These are phyloP conservation scores for Spiraea crenata DNA, from an alignment of 331 rosid species.

Conservation along the genomic window DNA sequence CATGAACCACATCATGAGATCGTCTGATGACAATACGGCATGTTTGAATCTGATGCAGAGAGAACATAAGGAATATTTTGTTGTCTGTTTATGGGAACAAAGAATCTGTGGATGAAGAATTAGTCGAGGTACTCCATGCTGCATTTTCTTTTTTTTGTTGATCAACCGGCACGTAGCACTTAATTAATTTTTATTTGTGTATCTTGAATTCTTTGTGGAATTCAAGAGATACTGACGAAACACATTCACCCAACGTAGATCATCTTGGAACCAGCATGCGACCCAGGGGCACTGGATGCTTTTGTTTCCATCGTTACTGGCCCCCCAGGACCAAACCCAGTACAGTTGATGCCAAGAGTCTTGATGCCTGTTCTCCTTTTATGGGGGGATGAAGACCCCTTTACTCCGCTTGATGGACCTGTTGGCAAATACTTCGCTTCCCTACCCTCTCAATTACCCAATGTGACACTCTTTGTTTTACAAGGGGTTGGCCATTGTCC, in stretches of 20 bases:
- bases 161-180: too few relatives aligned
- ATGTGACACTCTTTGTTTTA: constrained; percentile 55
- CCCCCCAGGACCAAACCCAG: constrained; percentile 90
- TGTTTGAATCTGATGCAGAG: constrained; percentile 47
- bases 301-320: constrained; percentile 83
- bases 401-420: constrained; percentile 96
- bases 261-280: constrained; percentile 69
- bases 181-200: background rate
- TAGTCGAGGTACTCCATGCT: constrained; percentile 55
- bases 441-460: constrained; percentile 47
- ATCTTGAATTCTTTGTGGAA: background rate
- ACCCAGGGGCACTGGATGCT: constrained; percentile 78
- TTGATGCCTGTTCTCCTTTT: constrained; percentile 61
- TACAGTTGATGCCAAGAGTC: constrained; percentile 65
- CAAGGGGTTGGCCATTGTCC: constrained; percentile 96
- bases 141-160: too few relatives aligned
- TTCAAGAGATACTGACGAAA: too few relatives aligned
- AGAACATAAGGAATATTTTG: constrained; percentile 61
- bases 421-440: constrained; percentile 77
- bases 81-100: constrained; percentile 72
- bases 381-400: constrained; percentile 92
- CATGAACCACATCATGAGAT: too few relatives aligned
- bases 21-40: too few relatives aligned
- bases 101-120: constrained; percentile 81
- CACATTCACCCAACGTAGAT: constrained; percentile 47